Evolutionary conservation across 176 grass and related monocot genomes (phyloP).

Genomic region (Puya raimondii): DNA sequence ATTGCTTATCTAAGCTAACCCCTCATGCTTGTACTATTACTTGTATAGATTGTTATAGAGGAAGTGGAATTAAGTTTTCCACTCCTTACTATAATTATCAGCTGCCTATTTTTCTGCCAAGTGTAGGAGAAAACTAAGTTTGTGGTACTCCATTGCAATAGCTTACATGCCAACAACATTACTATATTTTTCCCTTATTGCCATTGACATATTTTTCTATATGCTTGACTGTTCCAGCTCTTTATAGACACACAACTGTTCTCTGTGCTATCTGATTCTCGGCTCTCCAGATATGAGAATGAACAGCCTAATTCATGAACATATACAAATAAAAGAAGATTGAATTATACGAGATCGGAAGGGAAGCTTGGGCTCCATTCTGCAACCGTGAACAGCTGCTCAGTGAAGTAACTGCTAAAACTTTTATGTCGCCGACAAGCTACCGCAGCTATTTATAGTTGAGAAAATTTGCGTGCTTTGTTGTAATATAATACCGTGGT

Average conservation of each 20-base stretch:
- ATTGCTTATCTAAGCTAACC: too few relatives aligned
- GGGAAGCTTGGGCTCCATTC: background rate
- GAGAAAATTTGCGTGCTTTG: background rate
- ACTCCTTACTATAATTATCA: too few relatives aligned
- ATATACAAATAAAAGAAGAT: background rate
- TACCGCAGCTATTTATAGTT: background rate
- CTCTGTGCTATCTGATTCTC: slow-evolving; percentile 67
- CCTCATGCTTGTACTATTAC: too few relatives aligned
- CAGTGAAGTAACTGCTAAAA: background rate
- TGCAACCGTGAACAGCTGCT: background rate
- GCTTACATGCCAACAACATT: background rate
- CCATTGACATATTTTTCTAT: slow-evolving; percentile 5
- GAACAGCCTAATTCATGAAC: slow-evolving; percentile 20
- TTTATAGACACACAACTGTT: slow-evolving; percentile 82
- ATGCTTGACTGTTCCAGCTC: slow-evolving; percentile 39
- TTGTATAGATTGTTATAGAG: too few relatives aligned
- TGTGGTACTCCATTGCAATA: background rate
- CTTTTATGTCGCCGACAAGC: background rate
- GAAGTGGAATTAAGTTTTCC: too few relatives aligned
- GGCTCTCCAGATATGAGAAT: slow-evolving; percentile 52
- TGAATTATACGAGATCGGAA: background rate
- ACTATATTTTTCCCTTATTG: background rate
- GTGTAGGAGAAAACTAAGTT: too few relatives aligned
- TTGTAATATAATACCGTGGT: background rate
- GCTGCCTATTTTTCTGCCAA: too few relatives aligned